Evolutionary conservation across 352 stramenopile species (phyloP).

Genomic region (Globisporangium okanoganense): DNA sequence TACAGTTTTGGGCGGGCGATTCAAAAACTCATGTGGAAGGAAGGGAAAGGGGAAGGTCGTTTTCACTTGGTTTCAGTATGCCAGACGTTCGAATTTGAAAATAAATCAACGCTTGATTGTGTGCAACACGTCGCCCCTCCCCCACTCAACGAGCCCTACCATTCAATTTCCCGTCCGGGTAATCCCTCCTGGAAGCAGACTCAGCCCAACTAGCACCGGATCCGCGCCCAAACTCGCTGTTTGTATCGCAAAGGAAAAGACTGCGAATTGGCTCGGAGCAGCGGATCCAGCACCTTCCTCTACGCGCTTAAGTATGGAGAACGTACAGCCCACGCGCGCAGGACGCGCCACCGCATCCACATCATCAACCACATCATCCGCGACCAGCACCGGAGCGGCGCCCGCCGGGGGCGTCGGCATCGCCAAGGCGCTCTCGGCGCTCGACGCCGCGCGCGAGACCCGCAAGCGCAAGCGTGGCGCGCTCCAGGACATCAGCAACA

Average conservation of each 20-base stretch:
- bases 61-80: constrained; percentile 35
- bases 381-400: neutral
- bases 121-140: constrained; percentile 22
- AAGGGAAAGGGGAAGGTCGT: constrained; percentile 2
- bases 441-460: constrained; percentile 22
- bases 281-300: neutral
- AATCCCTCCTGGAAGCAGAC: constrained; percentile 16
- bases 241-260: constrained; percentile 17
- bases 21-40: constrained; percentile 6
- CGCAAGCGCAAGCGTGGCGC: constrained; percentile 77
- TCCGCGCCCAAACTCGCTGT: neutral
- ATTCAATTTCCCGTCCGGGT: constrained; percentile 3
- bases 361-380: too few relatives aligned
- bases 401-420: constrained; percentile 1
- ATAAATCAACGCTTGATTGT: neutral
- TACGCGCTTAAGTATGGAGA: constrained; percentile 13
- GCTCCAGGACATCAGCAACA: constrained; percentile 85
- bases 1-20: constrained; percentile 8
- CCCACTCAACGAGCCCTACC: neutral
- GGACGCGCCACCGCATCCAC: neutral
- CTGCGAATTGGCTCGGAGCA: constrained; percentile 2
- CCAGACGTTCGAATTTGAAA: constrained; percentile 32
- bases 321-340: constrained; percentile 8
- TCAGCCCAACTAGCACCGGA: neutral
- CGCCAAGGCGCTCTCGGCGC: constrained; percentile 13